Conservation (phyloP, 2,329 filamentous ascomycete species). For the Zopfia rhizophila region DNA sequence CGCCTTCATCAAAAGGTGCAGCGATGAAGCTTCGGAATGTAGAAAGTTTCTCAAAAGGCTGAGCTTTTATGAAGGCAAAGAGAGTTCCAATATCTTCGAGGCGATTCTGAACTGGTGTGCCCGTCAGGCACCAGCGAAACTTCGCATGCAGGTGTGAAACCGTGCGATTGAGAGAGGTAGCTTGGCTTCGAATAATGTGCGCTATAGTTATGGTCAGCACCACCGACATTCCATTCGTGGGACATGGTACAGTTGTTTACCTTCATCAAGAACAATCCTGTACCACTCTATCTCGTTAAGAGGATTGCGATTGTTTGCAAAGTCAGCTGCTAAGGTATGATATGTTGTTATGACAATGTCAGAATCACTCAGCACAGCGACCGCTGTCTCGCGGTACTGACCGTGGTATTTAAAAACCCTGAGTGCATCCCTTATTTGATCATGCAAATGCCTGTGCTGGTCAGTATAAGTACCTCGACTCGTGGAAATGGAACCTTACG, state of each 20-base stretch:
- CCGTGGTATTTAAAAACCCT: constrained; percentile 39
- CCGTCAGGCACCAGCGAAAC: constrained; percentile 56
- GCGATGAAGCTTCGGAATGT: constrained; percentile 59
- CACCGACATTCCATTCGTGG: too few species aligned
- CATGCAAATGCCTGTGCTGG: constrained; percentile 34
- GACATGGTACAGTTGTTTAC: constrained; percentile 19
- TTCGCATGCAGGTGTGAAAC: constrained; percentile 55
- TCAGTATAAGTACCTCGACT: constrained; percentile 31
- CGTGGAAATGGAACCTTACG: constrained; percentile 46
- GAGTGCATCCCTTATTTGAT: constrained; percentile 13
- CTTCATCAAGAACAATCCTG: constrained; percentile 43
- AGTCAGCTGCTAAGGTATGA: constrained; percentile 36
- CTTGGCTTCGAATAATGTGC: constrained; percentile 62
- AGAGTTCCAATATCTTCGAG: constrained; percentile 64
- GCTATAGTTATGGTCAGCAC: constrained; percentile 54
- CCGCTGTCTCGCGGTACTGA: constrained; percentile 20
- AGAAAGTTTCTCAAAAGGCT: constrained; percentile 54
- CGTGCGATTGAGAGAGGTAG: constrained; percentile 58
- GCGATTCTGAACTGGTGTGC: constrained; percentile 63
- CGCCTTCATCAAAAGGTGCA: constrained; percentile 49
- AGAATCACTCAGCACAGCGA: constrained; percentile 22
- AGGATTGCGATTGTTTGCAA: constrained; percentile 11
- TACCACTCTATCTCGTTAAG: constrained; percentile 40
- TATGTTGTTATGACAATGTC: constrained; percentile 46
- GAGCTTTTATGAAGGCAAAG: constrained; percentile 59